A percentile compares a stretch with the other conserved stretches of the same genome.
These are phyloP conservation scores for Puccinia hordei DNA, from an alignment of 1,284 basidiomycete species.

Conservation along the genomic window DNA sequence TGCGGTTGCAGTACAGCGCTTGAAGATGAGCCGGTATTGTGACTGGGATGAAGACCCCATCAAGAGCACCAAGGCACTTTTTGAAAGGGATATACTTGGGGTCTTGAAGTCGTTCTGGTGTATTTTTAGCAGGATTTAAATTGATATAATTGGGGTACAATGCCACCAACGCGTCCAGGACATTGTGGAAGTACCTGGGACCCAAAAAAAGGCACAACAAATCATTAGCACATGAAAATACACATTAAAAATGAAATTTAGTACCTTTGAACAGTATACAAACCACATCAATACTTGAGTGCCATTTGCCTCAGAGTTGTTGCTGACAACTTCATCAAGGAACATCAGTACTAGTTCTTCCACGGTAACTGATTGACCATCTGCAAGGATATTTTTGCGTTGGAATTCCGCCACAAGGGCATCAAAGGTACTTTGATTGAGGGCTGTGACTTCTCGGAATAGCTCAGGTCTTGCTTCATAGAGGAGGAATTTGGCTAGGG, in stretches of 20 bases:
- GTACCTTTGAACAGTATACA: conserved; percentile 2
- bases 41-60: background rate
- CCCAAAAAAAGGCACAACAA: background rate
- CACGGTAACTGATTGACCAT: background rate
- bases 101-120: background rate
- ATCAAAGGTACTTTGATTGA: background rate
- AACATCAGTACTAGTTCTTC: conserved; percentile 2
- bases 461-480: background rate
- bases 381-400: background rate
- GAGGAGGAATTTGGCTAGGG: background rate
- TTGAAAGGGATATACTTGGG: background rate
- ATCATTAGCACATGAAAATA: background rate
- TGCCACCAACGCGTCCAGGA: background rate
- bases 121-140: background rate
- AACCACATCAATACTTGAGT: background rate
- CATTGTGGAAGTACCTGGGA: background rate
- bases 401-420: background rate
- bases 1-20: background rate
- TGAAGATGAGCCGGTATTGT: background rate
- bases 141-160: background rate
- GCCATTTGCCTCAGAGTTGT: background rate
- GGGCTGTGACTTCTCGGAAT: background rate
- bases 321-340: background rate
- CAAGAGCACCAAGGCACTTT: background rate
- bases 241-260: background rate